phyloP scores from a whole-genome alignment of 148 eudicot species.

The Polygonum maritimum region DNA sequence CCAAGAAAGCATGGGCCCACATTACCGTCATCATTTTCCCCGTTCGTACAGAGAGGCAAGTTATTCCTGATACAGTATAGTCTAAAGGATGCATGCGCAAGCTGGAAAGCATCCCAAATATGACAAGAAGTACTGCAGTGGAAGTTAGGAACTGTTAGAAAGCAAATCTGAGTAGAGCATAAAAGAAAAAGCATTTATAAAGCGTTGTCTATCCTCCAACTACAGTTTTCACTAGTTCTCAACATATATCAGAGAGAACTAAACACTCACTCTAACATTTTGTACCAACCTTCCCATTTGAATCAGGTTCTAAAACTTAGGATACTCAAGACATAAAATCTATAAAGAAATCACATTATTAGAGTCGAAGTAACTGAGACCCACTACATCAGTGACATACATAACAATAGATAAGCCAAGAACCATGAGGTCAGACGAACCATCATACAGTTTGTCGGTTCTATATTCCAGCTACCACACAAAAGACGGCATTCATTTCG shows the following conservation, averaged over 20 bases:
- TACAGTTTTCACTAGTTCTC: neutral
- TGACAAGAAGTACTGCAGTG: conserved; percentile 79
- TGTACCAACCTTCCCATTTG: neutral
- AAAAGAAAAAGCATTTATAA: neutral
- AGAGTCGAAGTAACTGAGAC: neutral
- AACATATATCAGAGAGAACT: neutral
- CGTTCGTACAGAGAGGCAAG: conserved; percentile 32
- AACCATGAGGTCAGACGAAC: neutral
- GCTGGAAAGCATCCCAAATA: conserved; percentile 90
- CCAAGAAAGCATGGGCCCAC: conserved; percentile 81
- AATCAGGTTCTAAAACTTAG: neutral
- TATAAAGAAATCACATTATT: neutral
- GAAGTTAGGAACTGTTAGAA: neutral
- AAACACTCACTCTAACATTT: neutral
- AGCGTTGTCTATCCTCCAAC: neutral
- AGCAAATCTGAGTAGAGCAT: neutral
- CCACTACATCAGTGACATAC: neutral
- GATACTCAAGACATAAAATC: neutral
- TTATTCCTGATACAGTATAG: conserved; percentile 67
- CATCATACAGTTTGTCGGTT: neutral
- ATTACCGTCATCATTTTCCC: conserved; percentile 25
- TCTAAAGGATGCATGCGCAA: conserved; percentile 81
- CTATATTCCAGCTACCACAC: neutral
- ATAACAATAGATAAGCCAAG: neutral
- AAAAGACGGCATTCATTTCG: no score